Evolutionary conservation across 2,329 filamentous ascomycete genomes (phyloP).

Genomic region (Pyrenophora graminea): DNA sequence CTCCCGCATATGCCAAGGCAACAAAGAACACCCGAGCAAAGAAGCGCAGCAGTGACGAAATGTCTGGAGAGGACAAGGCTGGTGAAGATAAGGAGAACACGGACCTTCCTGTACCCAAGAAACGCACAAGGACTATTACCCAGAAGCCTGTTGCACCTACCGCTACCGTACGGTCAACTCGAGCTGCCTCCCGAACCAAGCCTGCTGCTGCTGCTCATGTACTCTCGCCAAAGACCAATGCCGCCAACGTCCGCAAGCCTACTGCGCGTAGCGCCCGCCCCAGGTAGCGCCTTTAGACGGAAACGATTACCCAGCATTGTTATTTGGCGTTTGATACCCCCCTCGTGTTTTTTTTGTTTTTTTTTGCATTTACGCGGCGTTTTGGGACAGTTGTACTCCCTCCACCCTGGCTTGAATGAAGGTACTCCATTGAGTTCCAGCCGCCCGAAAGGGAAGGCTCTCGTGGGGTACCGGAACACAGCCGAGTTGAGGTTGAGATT

Average conservation of each 20-base stretch:
- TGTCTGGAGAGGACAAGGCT: constrained; percentile 31
- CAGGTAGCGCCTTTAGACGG: constrained; percentile 25
- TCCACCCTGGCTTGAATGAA: constrained; percentile 19
- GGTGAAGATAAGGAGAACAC: constrained; percentile 39
- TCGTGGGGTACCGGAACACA: constrained; percentile 16
- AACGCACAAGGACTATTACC: constrained; percentile 18
- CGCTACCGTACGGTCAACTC: constrained; percentile 25
- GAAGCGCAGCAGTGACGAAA: constrained; percentile 36
- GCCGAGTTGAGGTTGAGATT: constrained; percentile 5
- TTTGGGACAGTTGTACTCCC: background rate
- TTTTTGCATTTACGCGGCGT: no score
- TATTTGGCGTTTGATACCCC: constrained; percentile 22
- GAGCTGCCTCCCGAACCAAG: constrained; percentile 31
- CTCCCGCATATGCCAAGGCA: constrained; percentile 7
- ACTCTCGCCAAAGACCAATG: constrained; percentile 32
- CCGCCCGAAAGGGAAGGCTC: constrained; percentile 23
- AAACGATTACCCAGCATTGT: constrained; percentile 13
- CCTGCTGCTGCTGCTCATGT: constrained; percentile 17
- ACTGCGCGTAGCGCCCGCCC: constrained; percentile 24
- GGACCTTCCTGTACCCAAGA: constrained; percentile 27
- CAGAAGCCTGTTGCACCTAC: constrained; percentile 12
- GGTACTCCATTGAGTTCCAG: constrained; percentile 14
- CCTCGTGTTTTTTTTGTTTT: constrained; percentile 2
- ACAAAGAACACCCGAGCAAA: constrained; percentile 22
- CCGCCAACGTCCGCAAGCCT: constrained; percentile 22